Base-by-base conservation (phyloP, 2,329 filamentous ascomycete genomes). In the Colletotrichum lentis region DNA sequence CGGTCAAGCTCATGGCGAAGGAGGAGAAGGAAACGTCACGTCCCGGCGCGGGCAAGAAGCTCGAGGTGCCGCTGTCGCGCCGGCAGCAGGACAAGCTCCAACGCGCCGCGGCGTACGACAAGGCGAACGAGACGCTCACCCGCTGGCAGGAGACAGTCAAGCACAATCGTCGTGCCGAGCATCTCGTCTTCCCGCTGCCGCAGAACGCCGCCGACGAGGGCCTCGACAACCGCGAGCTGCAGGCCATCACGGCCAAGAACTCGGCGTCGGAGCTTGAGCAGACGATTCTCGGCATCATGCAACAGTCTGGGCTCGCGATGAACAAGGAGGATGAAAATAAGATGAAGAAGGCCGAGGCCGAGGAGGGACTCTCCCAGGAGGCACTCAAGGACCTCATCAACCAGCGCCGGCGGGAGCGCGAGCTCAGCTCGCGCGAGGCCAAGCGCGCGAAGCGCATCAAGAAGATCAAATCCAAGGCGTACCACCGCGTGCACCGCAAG, bases 381-480 rank as follows among this genome's bases (percentile, higher is more conserved):
- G 91, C 93, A 73, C 87, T 93, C 31, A 87, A 90, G 76, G 90
- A 90, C 55, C 85, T 92, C 27, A 85, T 90, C 64, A 88, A 90
- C 55, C 89, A 94, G 75, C 86, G 95, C 64, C 90, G 96, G 14
- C 90, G 89, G 77, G 89, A 92, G 71, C 86, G 96, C 72, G 95
- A 98, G 74, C 81, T 97, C 8, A 86, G 95, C 71, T 97, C 96
- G 73, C 87, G 94, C 12, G 95, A 98, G 79, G 91, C 96, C 75
- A 90, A 94, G 50, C 91, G 94, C 64, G 88, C 94, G 8, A 96
- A 94, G 80, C 90, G 96, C 27, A 93, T 99, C 80, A 97, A 97
- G 82, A 98, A 98, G 83, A 99, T 99, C 82, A 99, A 99, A 85
- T 96, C 92, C 77, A 99, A 97, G 79, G 88, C 94, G 0, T 99